Evolutionary conservation across 345 rosid species (phyloP).

Genomic region (Balakata baccata): DNA sequence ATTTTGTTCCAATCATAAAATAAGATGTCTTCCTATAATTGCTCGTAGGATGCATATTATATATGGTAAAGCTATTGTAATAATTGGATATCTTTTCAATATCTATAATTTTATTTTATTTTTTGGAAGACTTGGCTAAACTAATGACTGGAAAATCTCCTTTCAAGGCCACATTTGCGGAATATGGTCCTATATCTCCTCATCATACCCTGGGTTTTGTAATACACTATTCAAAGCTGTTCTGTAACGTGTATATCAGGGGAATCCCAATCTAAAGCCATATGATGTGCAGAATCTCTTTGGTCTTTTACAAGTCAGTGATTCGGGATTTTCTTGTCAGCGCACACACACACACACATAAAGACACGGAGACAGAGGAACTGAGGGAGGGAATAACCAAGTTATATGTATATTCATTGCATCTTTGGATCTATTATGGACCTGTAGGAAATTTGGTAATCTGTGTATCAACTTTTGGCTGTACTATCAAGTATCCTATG

Average conservation of each 20-base stretch:
- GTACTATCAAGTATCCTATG: not conserved
- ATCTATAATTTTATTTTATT: too few species aligned
- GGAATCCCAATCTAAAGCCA: not conserved
- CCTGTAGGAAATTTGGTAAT: not conserved
- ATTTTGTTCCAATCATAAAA: constrained; percentile 2
- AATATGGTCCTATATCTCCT: not conserved
- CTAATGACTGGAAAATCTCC: not conserved
- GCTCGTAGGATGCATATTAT: not conserved
- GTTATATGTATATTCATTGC: not conserved
- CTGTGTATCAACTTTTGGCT: not conserved
- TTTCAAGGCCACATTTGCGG: not conserved
- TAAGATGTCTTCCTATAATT: not conserved
- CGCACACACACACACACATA: not conserved
- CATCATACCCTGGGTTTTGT: not conserved
- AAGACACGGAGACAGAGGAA: not conserved
- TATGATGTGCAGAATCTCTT: not conserved
- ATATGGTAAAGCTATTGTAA: not conserved
- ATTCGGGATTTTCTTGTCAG: not conserved
- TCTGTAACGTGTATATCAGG: not conserved
- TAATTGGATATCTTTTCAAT: not conserved
- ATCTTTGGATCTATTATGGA: not conserved
- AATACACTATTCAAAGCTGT: not conserved
- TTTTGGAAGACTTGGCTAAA: too few species aligned
- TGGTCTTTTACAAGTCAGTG: not conserved
- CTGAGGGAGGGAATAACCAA: too few species aligned